Evolutionary conservation across 495 filamentous ascomycete genomes (phyloP).

Genomic region (Cercophora samala): DNA sequence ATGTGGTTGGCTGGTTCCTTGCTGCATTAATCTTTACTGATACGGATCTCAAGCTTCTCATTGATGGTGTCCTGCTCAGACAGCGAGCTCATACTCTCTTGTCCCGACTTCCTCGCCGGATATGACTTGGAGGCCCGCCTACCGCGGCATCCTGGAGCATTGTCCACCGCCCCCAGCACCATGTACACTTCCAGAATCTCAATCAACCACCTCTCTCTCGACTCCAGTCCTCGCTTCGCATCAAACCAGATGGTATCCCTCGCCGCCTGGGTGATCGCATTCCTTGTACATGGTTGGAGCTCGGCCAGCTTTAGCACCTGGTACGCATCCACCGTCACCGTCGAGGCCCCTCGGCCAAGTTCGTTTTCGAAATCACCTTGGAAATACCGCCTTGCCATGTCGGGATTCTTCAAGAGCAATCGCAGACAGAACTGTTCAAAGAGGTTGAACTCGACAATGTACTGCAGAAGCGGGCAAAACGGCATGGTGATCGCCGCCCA

Average conservation of each 20-base stretch:
- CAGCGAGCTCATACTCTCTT: not conserved
- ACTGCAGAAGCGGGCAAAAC: slow-evolving; percentile 34
- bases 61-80: not conserved
- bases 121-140: not conserved
- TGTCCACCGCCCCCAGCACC: slow-evolving; percentile 29
- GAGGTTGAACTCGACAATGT: slow-evolving; percentile 39
- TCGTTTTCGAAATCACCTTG: not conserved
- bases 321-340: not conserved
- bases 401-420: slow-evolving; percentile 16
- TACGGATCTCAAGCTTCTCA: not conserved
- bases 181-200: slow-evolving; percentile 34
- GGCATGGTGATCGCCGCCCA: slow-evolving; percentile 18
- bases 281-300: not conserved
- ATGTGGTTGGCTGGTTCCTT: too few species aligned
- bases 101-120: not conserved
- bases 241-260: slow-evolving; percentile 30
- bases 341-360: too few species aligned
- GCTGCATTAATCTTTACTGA: not conserved
- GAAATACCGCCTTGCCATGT: not conserved
- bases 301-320: slow-evolving; percentile 24
- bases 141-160: too few species aligned
- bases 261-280: slow-evolving; percentile 10
- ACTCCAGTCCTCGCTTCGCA: slow-evolving; percentile 33
- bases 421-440: slow-evolving; percentile 40
- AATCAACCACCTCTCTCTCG: slow-evolving; percentile 45